Conservation (phyloP, 768 basidiomycete species). For the Termitomyces bulborhizus region DNA sequence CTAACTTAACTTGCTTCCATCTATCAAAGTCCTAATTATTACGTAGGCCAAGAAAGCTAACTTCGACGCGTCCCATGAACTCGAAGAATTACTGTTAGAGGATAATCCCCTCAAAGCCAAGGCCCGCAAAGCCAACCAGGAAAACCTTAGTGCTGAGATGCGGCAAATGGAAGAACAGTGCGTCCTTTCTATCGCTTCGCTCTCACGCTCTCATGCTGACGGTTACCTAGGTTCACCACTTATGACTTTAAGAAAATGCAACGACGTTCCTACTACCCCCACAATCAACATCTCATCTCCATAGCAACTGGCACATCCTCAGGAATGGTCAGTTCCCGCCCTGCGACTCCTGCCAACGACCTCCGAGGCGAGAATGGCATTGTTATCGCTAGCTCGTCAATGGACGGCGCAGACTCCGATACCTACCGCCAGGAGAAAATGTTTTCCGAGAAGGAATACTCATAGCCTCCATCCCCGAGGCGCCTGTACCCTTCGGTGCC, state of each 20-base stretch:
- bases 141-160: slow-evolving; percentile 88
- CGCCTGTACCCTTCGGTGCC: not conserved
- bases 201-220: slow-evolving; percentile 2
- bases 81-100: slow-evolving; percentile 92
- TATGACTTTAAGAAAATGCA: slow-evolving; percentile 94
- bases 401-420: slow-evolving; percentile 33
- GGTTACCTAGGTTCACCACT: slow-evolving; percentile 62
- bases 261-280: slow-evolving; percentile 86
- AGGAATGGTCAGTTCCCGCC: slow-evolving; percentile 64
- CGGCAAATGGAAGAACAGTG: slow-evolving; percentile 98
- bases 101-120: slow-evolving; percentile 97
- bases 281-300: slow-evolving; percentile 67
- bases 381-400: slow-evolving; percentile 32
- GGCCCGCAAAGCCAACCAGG: slow-evolving; percentile 85
- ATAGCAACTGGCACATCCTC: slow-evolving; percentile 74
- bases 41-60: slow-evolving; percentile 95
- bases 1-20: not conserved
- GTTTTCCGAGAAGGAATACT: slow-evolving; percentile 43
- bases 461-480: slow-evolving; percentile 23
- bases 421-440: slow-evolving; percentile 34
- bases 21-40: not conserved
- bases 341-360: slow-evolving; percentile 61
- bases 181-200: slow-evolving; percentile 19
- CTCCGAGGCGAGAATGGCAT: slow-evolving; percentile 37
- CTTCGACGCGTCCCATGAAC: slow-evolving; percentile 97